Evolutionary conservation across 768 basidiomycete genomes (phyloP), one percentile per base, ranked within the genome.

Genomic region (Podaxis pistillaris): DNA sequence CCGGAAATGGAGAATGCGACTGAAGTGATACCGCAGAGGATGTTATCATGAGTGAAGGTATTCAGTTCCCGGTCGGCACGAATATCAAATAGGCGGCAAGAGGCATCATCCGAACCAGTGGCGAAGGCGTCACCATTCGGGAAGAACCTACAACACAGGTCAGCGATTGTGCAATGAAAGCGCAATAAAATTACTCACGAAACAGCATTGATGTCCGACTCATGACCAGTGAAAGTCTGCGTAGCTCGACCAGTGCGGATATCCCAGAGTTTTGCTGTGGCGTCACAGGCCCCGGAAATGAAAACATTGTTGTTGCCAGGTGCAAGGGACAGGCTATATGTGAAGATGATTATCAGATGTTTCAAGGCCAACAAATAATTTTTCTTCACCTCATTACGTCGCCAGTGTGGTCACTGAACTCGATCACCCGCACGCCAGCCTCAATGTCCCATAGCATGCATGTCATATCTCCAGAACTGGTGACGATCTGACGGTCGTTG

Each of bases 371-470:
- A 47, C 33, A 44, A 56, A 49, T 47, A 58, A 12, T 33, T 46
- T 60, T 33, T 24, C 2, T 7, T 69, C 71, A 96, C 96, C 95
- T 98, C 96, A 99, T 99, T 64, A 99, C 96, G 79, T 99, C 96
- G 47, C 97, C 96, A 15, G 97, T 98, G 73, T 99, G 96, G 76
- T 99, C 96, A 72, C 93, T 97, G 76, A 99, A 99, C 78, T 98
- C 97, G 69, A 96, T 91, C n/a, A 96, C 91, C 65, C 96, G 82
- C 1, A 96, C 94, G 66, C 96, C 97, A 26, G 94, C 94, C 76
- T 99, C 96, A 64, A 99, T 94, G 76, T 99, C 96, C 96, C 97
- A 99, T 30, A 98, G 84, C 96, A 99, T 98, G 75, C 96, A 99
- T 36, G 96, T 97, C 96, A 99, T 99, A 74, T 99, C 96, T 59